These are phyloP conservation scores for Phoma herbarum DNA, from an alignment of 2,329 filamentous ascomycete genomes.

Conservation along the genomic window DNA sequence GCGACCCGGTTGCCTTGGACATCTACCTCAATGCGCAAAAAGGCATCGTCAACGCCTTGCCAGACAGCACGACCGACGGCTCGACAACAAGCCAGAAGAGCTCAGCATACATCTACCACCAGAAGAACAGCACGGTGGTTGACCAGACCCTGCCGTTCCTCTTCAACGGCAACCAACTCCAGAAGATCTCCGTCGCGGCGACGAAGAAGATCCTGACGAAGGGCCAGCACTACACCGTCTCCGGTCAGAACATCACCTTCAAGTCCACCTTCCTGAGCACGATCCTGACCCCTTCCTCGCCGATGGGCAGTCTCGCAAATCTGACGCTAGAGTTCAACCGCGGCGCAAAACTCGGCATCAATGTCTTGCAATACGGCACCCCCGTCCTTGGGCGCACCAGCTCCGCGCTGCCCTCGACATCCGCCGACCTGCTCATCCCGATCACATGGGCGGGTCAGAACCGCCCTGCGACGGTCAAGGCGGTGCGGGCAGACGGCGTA, in stretches of 20 bases:
- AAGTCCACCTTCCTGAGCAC: conserved; percentile 57
- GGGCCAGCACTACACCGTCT: conserved; percentile 60
- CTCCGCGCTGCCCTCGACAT: conserved; percentile 32
- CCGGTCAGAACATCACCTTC: conserved; percentile 57
- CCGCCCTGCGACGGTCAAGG: conserved; percentile 62
- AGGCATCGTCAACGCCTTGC: conserved; percentile 59
- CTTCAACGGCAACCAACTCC: conserved; percentile 65
- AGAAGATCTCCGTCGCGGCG: conserved; percentile 44
- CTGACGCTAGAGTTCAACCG: conserved; percentile 63
- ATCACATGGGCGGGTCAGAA: conserved; percentile 62
- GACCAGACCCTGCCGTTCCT: conserved; percentile 59
- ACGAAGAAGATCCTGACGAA: conserved; percentile 49
- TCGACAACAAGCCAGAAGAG: conserved; percentile 57
- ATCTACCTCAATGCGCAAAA: conserved; percentile 59
- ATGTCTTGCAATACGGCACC: conserved; percentile 63
- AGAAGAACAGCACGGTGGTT: conserved; percentile 55
- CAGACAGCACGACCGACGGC: conserved; percentile 62
- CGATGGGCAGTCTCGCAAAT: conserved; percentile 59
- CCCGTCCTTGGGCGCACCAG: conserved; percentile 49
- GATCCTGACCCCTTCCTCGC: conserved; percentile 54
- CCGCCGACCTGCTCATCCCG: conserved; percentile 59
- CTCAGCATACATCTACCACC: conserved; percentile 66
- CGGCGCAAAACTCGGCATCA: conserved; percentile 58
- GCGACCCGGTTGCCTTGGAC: conserved; percentile 59
- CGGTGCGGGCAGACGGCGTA: conserved; percentile 58